A percentile compares a stretch with the other conserved stretches of the same genome.
These are phyloP conservation scores for Ceratobasidium sp. DNA, from an alignment of 1,284 basidiomycete species.

Conservation along the genomic window DNA sequence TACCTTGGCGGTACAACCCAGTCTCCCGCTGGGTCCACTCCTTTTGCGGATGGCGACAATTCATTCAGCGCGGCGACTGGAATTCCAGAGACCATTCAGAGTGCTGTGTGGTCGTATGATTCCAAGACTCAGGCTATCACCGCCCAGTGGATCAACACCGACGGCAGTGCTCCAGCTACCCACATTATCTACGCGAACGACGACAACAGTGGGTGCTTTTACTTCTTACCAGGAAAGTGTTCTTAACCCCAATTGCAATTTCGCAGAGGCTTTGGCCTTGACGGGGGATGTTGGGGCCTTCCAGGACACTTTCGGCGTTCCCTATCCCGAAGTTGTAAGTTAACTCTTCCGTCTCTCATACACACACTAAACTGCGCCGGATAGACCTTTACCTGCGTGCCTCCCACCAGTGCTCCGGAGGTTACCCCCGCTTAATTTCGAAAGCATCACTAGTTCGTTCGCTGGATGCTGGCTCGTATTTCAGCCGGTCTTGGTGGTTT, in stretches of 20 bases:
- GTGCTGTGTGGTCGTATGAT: slow-evolving; percentile 39
- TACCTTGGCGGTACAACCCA: slow-evolving; percentile 13
- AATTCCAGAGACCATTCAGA: slow-evolving; percentile 5
- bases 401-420: not conserved
- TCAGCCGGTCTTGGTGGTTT: too few relatives aligned
- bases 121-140: slow-evolving; percentile 26
- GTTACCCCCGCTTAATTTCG: too few relatives aligned
- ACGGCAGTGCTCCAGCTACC: not conserved
- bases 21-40: slow-evolving; percentile 13
- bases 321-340: slow-evolving; percentile 27
- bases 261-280: not conserved
- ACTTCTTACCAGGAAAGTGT: too few relatives aligned
- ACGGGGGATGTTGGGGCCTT: slow-evolving; percentile 15
- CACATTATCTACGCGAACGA: slow-evolving; percentile 20
- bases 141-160: slow-evolving; percentile 39
- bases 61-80: slow-evolving; percentile 15
- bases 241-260: not conserved
- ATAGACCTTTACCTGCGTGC: slow-evolving; percentile 9
- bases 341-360: not conserved
- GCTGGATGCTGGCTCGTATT: too few relatives aligned
- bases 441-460: too few relatives aligned
- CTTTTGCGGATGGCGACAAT: not conserved
- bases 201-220: not conserved
- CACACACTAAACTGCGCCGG: not conserved
- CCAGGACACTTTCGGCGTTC: slow-evolving; percentile 8